These are phyloP conservation scores for Tephrocybe sp. DNA, from an alignment of 768 basidiomycete species.

Conservation along the genomic window DNA sequence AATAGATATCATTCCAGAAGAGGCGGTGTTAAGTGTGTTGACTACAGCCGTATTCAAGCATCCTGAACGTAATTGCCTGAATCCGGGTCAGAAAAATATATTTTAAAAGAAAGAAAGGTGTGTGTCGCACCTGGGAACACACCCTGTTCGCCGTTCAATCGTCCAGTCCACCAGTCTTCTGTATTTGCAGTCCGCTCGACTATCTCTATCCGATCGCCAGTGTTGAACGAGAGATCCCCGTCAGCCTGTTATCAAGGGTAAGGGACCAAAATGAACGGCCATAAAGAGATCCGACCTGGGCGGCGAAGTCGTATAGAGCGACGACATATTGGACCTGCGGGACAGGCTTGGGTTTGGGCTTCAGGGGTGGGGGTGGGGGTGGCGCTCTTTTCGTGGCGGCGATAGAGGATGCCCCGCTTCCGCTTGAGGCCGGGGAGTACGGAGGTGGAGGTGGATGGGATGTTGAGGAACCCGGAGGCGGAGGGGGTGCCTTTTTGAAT, in stretches of 20 bases:
- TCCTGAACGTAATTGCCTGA: conserved; percentile 73
- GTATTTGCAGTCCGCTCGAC: conserved; percentile 77
- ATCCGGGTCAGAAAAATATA: conserved; percentile 8
- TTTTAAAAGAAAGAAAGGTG: neutral
- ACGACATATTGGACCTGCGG: conserved; percentile 75
- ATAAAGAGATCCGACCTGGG: conserved; percentile 57
- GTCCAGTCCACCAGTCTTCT: conserved; percentile 99
- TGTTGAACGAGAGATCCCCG: conserved; percentile 87
- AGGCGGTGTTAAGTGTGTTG: neutral
- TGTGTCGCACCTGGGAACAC: conserved; percentile 87
- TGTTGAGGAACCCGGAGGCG: conserved; percentile 41
- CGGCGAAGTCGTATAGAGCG: conserved; percentile 92
- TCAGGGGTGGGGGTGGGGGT: conserved; percentile 90
- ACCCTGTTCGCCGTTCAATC: conserved; percentile 77
- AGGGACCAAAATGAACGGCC: conserved; percentile 2
- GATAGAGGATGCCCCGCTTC: conserved; percentile 25
- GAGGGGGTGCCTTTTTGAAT: conserved; percentile 53
- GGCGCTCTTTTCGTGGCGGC: conserved; percentile 72
- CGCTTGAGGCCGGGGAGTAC: conserved; percentile 32
- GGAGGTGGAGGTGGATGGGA: conserved; percentile 46
- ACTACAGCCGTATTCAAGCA: conserved; percentile 12
- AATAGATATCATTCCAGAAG: neutral
- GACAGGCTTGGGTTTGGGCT: conserved; percentile 78
- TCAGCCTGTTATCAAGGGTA: conserved; percentile 55
- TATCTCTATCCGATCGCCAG: conserved; percentile 90